Base-by-base conservation (phyloP, 2,329 filamentous ascomycete genomes). In the Grosmannia huntii region DNA sequence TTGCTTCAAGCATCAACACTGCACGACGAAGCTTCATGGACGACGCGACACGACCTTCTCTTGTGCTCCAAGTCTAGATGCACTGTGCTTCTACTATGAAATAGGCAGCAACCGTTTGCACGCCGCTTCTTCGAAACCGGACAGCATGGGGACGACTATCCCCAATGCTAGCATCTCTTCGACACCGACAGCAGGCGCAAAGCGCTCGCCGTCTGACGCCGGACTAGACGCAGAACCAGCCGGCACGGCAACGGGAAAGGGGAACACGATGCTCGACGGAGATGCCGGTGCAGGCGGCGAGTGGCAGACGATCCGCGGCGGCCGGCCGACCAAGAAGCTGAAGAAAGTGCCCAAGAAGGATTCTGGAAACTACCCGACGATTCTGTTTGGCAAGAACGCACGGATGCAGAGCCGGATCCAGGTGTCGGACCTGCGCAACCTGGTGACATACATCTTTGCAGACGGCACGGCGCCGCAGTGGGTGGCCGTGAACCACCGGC, bases 381-480 rank as follows among this genome's bases (percentile, higher is more conserved):
- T 86, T 62, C 71, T 72, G 23, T 84, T 85, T 64, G 80, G 81
- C 21, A 68, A 75, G 63, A 79, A 76, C 59, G 76, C 79, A 21
- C 79, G 81, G 63, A 73, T 87, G 7, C 78, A 83, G 64, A 75
- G 76, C 61, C 82, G 81, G 69, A 79, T 87, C 68, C 80, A 81
- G 61, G 74, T 87, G 52, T 78, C 77, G 60, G 80, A 84, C 61
- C 68, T 87, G 56, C 83, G 85, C 65, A 81, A 80, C 61, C 72
- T 87, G 50, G 75, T 85, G 28, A 73, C 85, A 12, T 87, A 87
- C 69, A 77, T 87, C 59, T 81, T 86, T 59, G 82, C 84, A 61
- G 83, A 87, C 66, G 84, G 83, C 14, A 67, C 77, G 1, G 77
- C 80, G 2, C 84, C 84, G 16, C 80, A 84, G 64, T 87, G 84